Evolutionary conservation across 805 yeast species (phyloP).

Genomic region (Candida schatavii): DNA sequence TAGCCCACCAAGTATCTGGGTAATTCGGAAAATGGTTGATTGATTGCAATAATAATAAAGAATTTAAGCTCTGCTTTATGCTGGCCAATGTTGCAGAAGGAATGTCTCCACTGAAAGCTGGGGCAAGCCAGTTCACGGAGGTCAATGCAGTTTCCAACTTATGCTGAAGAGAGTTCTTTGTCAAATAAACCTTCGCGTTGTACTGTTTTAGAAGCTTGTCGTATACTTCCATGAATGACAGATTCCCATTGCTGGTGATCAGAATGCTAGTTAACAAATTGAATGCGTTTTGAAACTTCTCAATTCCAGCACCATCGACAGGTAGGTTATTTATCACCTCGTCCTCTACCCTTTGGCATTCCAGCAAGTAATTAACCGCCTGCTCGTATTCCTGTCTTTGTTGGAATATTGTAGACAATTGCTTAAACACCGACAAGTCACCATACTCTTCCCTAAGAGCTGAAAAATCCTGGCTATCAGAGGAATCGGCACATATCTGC

Average conservation of each 20-base stretch:
- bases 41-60: conserved; percentile 31
- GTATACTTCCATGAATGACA: neutral
- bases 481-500: neutral
- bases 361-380: neutral
- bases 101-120: conserved; percentile 11
- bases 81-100: neutral
- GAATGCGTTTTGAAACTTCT: neutral
- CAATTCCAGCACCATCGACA: neutral
- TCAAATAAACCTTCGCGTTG: neutral
- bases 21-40: conserved; percentile 23
- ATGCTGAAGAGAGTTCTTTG: conserved; percentile 1
- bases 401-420: conserved; percentile 14
- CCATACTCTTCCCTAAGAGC: neutral
- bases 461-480: neutral
- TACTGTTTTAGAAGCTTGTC: neutral
- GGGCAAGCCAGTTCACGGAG: conserved; percentile 5
- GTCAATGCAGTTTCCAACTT: neutral
- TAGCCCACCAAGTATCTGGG: conserved; percentile 48
- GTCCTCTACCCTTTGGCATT: neutral
- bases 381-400: conserved; percentile 13
- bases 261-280: neutral
- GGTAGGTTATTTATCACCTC: neutral
- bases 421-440: conserved; percentile 8
- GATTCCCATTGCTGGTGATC: neutral
- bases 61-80: conserved; percentile 5